Conservation (phyloP, 176 grass and related monocot genomes). For the Carex cristatella region DNA sequence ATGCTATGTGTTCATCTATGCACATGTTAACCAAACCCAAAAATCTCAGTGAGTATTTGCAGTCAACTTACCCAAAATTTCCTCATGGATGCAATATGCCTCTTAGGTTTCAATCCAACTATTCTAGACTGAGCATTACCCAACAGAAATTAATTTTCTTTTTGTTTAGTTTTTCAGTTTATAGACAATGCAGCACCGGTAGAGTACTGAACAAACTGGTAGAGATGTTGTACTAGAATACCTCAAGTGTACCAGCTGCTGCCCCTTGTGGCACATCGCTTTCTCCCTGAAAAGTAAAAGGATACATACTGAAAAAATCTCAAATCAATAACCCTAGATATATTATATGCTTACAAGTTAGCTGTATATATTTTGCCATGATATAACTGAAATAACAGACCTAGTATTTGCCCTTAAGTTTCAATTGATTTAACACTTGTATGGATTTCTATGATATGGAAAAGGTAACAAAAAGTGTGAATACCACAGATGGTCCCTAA, state of each 20-base stretch:
- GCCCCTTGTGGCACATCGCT: constrained; percentile 46
- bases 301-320: not conserved
- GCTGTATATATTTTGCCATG: not conserved
- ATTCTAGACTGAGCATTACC: not conserved
- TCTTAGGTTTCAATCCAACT: not conserved
- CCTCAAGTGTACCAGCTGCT: constrained; percentile 74
- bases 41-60: not conserved
- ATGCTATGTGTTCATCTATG: not conserved
- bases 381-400: not conserved
- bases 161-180: no score
- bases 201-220: not conserved
- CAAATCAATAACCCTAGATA: not conserved
- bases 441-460: not conserved
- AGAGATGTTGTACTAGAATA: constrained; percentile 26
- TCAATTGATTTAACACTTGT: not conserved
- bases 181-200: no score
- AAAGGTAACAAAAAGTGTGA: not conserved
- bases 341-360: not conserved
- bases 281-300: constrained; percentile 52
- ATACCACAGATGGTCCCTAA: not conserved
- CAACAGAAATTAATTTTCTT: no score
- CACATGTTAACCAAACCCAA: not conserved
- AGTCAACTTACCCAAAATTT: not conserved
- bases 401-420: not conserved
- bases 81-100: not conserved